Conservation (phyloP, 2,329 filamentous ascomycete species). For the Raffaelea arxii region DNA sequence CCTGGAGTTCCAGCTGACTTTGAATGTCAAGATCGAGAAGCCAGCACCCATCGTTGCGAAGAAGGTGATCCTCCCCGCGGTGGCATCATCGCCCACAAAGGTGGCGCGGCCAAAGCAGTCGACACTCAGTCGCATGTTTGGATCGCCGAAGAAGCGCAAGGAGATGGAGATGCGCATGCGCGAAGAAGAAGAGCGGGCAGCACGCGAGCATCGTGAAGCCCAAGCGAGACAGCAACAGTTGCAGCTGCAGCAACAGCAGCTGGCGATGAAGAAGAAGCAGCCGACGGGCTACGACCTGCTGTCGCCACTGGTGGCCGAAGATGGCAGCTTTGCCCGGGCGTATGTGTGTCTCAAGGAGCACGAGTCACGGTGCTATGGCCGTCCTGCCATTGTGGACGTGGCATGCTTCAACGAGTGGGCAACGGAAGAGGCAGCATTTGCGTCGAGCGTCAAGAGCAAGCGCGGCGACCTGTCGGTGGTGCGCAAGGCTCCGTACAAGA, state of each 20-base stretch:
- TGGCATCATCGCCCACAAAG: conserved; percentile 57
- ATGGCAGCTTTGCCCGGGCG: conserved; percentile 88
- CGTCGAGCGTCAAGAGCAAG: conserved; percentile 92
- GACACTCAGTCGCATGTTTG: conserved; percentile 84
- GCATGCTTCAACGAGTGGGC: conserved; percentile 99
- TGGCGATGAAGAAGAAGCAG: conserved; percentile 42
- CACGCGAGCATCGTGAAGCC: conserved; percentile 54
- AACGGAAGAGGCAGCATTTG: conserved; percentile 66
- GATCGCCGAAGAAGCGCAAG: conserved; percentile 93
- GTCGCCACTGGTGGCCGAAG: conserved; percentile 75
- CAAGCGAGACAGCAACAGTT: conserved; percentile 42
- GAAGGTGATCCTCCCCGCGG: conserved; percentile 29
- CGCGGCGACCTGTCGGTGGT: conserved; percentile 60
- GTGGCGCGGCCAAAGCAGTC: conserved; percentile 64
- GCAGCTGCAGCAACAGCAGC: background rate
- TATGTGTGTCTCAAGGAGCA: conserved; percentile 94
- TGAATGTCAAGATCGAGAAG: conserved; percentile 89
- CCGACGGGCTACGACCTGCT: conserved; percentile 79
- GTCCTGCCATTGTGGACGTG: conserved; percentile 78
- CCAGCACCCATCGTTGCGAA: conserved; percentile 38
- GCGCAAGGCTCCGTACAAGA: conserved; percentile 86
- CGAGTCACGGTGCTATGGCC: conserved; percentile 77
- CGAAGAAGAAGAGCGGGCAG: conserved; percentile 69
- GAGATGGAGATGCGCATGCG: conserved; percentile 79
- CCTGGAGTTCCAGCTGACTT: conserved; percentile 94